These are phyloP conservation scores for Akanthomyces muscarius DNA, from an alignment of 2,329 filamentous ascomycete species.

Conservation along the genomic window DNA sequence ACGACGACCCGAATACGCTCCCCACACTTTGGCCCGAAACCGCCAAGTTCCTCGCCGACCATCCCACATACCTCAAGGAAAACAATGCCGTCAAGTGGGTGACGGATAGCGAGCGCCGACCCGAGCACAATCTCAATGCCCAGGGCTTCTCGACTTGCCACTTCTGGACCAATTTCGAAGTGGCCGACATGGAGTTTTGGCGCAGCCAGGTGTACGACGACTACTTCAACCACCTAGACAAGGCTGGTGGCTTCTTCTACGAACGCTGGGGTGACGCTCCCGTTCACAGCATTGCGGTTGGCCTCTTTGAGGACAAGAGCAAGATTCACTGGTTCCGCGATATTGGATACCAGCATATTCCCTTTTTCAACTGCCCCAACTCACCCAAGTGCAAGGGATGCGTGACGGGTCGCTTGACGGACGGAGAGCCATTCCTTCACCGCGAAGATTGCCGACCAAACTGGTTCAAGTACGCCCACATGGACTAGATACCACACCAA, in stretches of 20 bases:
- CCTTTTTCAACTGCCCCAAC: constrained; percentile 98
- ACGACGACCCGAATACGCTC: constrained; percentile 84
- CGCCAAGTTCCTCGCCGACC: constrained; percentile 78
- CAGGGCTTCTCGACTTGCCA: constrained; percentile 97
- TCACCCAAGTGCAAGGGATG: constrained; percentile 90
- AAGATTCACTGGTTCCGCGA: constrained; percentile 99
- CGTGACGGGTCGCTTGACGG: constrained; percentile 80
- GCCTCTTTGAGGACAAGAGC: constrained; percentile 83
- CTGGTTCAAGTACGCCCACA: constrained; percentile 94
- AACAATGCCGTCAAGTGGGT: constrained; percentile 89
- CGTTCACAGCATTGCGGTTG: constrained; percentile 90
- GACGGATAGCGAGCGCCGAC: constrained; percentile 70
- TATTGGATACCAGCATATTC: constrained; percentile 97
- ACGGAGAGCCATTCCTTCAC: constrained; percentile 79
- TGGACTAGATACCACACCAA: constrained; percentile 50
- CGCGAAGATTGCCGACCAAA: constrained; percentile 92
- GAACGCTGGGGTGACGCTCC: constrained; percentile 85
- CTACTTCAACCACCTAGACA: constrained; percentile 93
- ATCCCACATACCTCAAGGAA: constrained; percentile 73
- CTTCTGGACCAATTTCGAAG: constrained; percentile 99
- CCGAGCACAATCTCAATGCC: constrained; percentile 73
- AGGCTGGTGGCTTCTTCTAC: constrained; percentile 68
- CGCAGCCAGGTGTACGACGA: constrained; percentile 85
- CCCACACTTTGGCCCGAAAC: constrained; percentile 94
- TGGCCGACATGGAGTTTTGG: constrained; percentile 91